Percentiles rank a stretch among this genome's conserved stretches.
Conservation (phyloP, 768 basidiomycete genomes). For the Mycena galericulata region DNA sequence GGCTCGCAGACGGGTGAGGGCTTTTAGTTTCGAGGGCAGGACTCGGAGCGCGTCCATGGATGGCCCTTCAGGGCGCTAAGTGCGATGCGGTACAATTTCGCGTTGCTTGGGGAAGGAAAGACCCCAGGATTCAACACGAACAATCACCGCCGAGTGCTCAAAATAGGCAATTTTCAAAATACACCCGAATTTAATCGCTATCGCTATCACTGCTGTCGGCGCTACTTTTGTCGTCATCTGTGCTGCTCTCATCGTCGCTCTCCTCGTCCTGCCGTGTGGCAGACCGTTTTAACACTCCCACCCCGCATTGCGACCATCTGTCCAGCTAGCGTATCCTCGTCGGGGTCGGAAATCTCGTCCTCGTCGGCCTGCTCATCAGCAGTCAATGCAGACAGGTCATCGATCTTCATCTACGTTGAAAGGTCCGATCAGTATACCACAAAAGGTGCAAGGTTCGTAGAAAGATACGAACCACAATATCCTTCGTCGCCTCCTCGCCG, state of each 20-base stretch:
- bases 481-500: slow-evolving; percentile 78
- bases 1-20: slow-evolving; percentile 74
- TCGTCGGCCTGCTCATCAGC: slow-evolving; percentile 73
- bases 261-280: slow-evolving; percentile 55
- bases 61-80: neutral
- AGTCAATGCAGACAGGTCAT: slow-evolving; percentile 70
- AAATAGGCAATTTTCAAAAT: slow-evolving; percentile 18
- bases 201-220: slow-evolving; percentile 70
- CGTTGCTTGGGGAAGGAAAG: no score
- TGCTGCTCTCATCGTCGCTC: slow-evolving; percentile 63
- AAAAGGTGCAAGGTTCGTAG: neutral
- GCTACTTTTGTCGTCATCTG: slow-evolving; percentile 64
- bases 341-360: slow-evolving; percentile 98
- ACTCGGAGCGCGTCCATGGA: slow-evolving; percentile 5
- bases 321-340: slow-evolving; percentile 95
- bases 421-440: slow-evolving; percentile 26
- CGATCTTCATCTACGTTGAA: slow-evolving; percentile 79
- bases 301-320: slow-evolving; percentile 99
- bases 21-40: slow-evolving; percentile 31
- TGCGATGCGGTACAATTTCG: no score
- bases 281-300: slow-evolving; percentile 78
- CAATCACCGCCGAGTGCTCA: slow-evolving; percentile 12
- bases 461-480: slow-evolving; percentile 72
- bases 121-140: neutral
- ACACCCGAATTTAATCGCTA: slow-evolving; percentile 50